Conservation (phyloP, 2,329 filamentous ascomycete species). For the Xylaria sp. region DNA sequence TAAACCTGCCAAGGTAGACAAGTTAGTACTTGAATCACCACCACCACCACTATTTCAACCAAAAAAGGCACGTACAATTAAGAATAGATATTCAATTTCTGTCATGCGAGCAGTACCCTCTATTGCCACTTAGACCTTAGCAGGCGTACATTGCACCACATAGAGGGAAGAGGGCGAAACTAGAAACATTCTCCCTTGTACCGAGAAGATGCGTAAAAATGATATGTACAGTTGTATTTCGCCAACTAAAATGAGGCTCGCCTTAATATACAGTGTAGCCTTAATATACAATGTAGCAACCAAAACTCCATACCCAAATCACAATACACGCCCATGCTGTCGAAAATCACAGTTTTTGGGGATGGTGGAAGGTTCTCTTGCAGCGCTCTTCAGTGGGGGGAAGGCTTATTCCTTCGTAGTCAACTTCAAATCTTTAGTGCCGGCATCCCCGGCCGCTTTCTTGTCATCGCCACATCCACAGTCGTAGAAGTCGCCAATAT, state of each 20-base stretch:
- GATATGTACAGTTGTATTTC: constrained; percentile 18
- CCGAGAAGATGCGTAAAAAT: neutral
- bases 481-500: constrained; percentile 77
- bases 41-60: neutral
- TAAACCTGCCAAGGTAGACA: neutral
- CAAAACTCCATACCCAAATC: constrained; percentile 35
- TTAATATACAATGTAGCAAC: constrained; percentile 25
- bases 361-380: neutral
- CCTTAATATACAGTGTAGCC: constrained; percentile 22
- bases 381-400: neutral
- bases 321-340: constrained; percentile 3
- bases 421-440: constrained; percentile 46
- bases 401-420: constrained; percentile 43
- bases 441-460: constrained; percentile 46
- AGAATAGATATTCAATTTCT: neutral
- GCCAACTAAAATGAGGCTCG: constrained; percentile 4
- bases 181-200: neutral
- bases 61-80: neutral
- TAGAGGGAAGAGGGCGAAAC: neutral
- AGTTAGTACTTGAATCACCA: too few species aligned
- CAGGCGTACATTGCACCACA: neutral
- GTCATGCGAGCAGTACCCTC: neutral
- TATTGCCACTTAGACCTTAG: neutral
- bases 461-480: constrained; percentile 75
- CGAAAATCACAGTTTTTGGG: neutral